Conservation (phyloP, 2,329 filamentous ascomycete genomes). For the Fusarium stilboides region DNA sequence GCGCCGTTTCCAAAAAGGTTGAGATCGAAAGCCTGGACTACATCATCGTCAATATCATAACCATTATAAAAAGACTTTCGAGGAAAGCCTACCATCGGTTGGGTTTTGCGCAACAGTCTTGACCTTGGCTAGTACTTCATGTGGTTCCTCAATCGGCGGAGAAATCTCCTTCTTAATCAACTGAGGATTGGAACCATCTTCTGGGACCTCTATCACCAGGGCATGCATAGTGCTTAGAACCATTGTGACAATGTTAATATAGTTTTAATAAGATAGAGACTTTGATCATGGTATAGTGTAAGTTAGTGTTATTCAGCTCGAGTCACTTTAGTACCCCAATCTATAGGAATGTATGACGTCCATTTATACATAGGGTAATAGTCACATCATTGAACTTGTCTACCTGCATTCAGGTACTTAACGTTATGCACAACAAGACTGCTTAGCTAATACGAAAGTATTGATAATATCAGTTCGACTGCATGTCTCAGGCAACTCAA, state of each 20-base stretch:
- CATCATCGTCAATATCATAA: neutral
- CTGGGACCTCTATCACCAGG: slow-evolving; percentile 38
- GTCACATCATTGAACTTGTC: slow-evolving; percentile 7
- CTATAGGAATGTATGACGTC: slow-evolving; percentile 15
- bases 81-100: slow-evolving; percentile 39
- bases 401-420: neutral
- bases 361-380: slow-evolving; percentile 3
- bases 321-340: neutral
- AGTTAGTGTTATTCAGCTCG: neutral
- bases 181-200: slow-evolving; percentile 27
- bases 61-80: neutral
- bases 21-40: slow-evolving; percentile 54
- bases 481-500: neutral
- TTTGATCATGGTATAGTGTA: neutral
- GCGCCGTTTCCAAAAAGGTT: slow-evolving; percentile 57
- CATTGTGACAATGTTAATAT: slow-evolving; percentile 16
- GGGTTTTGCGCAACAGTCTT: slow-evolving; percentile 48
- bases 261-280: neutral
- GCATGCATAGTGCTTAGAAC: slow-evolving; percentile 32
- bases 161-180: slow-evolving; percentile 36
- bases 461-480: neutral
- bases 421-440: neutral
- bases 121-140: slow-evolving; percentile 48
- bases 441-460: neutral
- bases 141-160: slow-evolving; percentile 20